Percentiles rank a stretch among this genome's conserved stretches.
phyloP scores from a whole-genome alignment of 495 filamentous ascomycete genomes.

The Podospora anserina region DNA sequence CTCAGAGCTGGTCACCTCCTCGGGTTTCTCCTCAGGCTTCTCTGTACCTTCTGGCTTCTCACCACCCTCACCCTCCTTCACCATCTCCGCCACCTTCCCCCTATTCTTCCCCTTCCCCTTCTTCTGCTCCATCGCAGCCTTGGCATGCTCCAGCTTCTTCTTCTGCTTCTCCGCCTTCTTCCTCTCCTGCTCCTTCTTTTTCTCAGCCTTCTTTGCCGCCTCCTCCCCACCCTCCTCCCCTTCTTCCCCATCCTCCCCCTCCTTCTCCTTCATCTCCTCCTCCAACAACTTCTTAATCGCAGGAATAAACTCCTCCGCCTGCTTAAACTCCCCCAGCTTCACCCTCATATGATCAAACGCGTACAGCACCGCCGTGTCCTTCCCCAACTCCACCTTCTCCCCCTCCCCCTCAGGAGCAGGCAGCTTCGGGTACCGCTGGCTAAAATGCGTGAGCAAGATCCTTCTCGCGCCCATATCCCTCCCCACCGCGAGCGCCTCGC shows the following conservation, averaged over 20 bases:
- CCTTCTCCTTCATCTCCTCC: constrained; percentile 23
- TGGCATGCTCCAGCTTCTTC: neutral
- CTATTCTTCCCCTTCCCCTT: neutral
- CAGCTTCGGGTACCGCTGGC: constrained; percentile 90
- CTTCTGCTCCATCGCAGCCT: neutral
- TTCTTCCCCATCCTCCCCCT: constrained; percentile 5
- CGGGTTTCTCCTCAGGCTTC: neutral
- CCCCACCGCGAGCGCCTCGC: constrained; percentile 78
- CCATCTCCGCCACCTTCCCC: neutral
- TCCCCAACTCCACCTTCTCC: constrained; percentile 3
- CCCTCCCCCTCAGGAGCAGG: constrained; percentile 44
- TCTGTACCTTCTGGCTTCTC: neutral
- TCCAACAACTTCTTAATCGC: constrained; percentile 68
- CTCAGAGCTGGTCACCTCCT: too few species aligned
- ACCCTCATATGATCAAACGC: constrained; percentile 90
- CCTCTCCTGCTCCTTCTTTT: neutral
- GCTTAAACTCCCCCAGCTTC: constrained; percentile 72
- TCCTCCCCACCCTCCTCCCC: neutral
- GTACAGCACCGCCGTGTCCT: constrained; percentile 58
- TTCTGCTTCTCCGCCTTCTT: neutral
- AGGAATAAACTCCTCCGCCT: constrained; percentile 69
- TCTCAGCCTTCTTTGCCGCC: constrained; percentile 1
- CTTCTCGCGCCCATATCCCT: constrained; percentile 70
- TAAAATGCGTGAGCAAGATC: constrained; percentile 88
- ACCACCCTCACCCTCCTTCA: neutral